Evolutionary conservation across 2,329 filamentous ascomycete genomes (phyloP).

Genomic region (Plenodomus biglobosus): DNA sequence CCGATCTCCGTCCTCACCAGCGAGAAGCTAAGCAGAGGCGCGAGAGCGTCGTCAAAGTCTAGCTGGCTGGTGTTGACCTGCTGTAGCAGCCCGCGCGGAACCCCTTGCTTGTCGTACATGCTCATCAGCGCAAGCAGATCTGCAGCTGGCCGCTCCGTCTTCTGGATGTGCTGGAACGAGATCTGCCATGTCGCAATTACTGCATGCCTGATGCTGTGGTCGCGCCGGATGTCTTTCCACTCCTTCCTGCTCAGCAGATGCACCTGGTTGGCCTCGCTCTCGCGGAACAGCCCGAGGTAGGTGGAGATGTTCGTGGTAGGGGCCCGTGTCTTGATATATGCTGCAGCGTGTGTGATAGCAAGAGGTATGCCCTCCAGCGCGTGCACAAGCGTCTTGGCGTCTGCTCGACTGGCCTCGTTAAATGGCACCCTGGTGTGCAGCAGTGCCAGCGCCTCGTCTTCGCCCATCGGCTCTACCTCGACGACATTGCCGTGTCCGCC

Average conservation of each 20-base stretch:
- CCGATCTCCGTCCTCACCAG: too few relatives aligned
- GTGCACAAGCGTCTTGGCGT: slow-evolving; percentile 6
- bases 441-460: slow-evolving; percentile 4
- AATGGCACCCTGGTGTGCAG: slow-evolving; percentile 9
- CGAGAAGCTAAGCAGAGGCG: too few relatives aligned
- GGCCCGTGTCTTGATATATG: slow-evolving; percentile 28
- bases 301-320: slow-evolving; percentile 11
- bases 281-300: slow-evolving; percentile 47
- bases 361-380: slow-evolving; percentile 40
- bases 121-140: slow-evolving; percentile 53
- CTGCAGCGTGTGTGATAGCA: slow-evolving; percentile 38
- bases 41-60: too few relatives aligned
- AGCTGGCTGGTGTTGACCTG: too few relatives aligned
- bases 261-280: slow-evolving; percentile 27
- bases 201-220: slow-evolving; percentile 20
- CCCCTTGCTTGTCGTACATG: slow-evolving; percentile 50
- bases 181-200: slow-evolving; percentile 37
- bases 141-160: slow-evolving; percentile 33
- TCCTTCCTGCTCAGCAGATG: too few relatives aligned
- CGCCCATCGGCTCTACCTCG: slow-evolving; percentile 12
- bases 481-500: slow-evolving; percentile 4
- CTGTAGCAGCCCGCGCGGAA: too few relatives aligned
- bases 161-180: slow-evolving; percentile 39
- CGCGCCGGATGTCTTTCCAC: slow-evolving; percentile 33
- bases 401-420: neutral